Evolutionary conservation across 257 asterid genomes (phyloP).

Genomic region (Jaltomata sinuosa): DNA sequence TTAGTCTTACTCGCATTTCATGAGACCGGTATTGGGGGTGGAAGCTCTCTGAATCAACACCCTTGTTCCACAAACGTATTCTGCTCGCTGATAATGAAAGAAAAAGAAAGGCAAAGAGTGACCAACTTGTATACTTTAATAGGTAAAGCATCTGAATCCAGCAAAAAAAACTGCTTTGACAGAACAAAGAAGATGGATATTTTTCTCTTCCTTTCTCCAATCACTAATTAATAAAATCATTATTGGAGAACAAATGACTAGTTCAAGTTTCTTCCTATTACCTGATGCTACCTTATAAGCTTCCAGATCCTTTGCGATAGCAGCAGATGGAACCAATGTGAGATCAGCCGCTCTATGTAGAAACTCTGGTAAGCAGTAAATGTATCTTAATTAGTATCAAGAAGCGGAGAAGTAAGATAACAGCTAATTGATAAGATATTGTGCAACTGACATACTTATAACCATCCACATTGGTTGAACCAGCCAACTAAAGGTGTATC

Average conservation of each 20-base stretch:
- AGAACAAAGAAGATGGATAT: neutral
- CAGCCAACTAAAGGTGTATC: constrained; percentile 95
- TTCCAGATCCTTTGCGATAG: constrained; percentile 82
- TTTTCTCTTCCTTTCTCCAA: neutral
- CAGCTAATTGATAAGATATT: neutral
- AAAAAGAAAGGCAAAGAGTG: neutral
- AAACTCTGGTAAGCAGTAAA: constrained; percentile 47
- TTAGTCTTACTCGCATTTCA: constrained; percentile 71
- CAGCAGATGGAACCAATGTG: constrained; percentile 90
- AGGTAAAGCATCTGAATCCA: neutral
- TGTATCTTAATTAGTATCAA: neutral
- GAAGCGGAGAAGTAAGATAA: neutral
- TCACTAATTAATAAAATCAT: neutral
- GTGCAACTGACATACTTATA: constrained; percentile 49
- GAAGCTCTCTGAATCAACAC: constrained; percentile 93
- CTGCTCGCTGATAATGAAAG: constrained; percentile 38
- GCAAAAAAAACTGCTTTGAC: neutral
- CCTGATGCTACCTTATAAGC: constrained; percentile 81
- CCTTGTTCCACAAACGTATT: constrained; percentile 92
- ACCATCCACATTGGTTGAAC: constrained; percentile 93
- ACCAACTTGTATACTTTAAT: neutral
- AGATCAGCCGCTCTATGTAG: constrained; percentile 96
- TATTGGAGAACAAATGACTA: neutral
- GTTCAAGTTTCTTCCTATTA: constrained; percentile 13
- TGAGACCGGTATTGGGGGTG: constrained; percentile 56